Evolutionary conservation across 192 early-diverging fungal genomes (phyloP).

Genomic region (Coemansia sp.): DNA sequence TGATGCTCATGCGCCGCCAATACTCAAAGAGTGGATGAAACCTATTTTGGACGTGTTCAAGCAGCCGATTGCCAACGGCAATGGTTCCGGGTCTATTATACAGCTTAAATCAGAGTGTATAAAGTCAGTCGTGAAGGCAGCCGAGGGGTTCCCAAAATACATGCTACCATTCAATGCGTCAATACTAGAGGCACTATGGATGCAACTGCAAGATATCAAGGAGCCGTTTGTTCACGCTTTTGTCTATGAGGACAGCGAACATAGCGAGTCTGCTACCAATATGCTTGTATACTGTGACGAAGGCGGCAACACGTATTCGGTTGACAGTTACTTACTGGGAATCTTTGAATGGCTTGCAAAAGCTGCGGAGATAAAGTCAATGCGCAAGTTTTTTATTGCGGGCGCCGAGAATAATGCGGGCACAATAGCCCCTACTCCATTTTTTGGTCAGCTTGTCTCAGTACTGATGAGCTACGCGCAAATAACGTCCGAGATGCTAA

Average conservation of each 20-base stretch:
- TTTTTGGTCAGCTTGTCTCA: conserved; percentile 61
- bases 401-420: conserved; percentile 1
- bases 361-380: conserved; percentile 25
- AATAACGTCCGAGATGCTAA: conserved; percentile 75
- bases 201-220: conserved; percentile 35
- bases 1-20: conserved; percentile 68
- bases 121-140: conserved; percentile 34
- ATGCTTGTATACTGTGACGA: conserved; percentile 38
- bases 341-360: conserved; percentile 51
- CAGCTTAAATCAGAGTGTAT: conserved; percentile 47
- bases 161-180: conserved; percentile 23
- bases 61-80: conserved; percentile 35
- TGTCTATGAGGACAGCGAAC: conserved; percentile 44
- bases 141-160: conserved; percentile 32
- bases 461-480: conserved; percentile 71
- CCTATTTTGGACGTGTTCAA: conserved; percentile 67
- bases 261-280: conserved; percentile 35
- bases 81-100: conserved; percentile 29
- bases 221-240: conserved; percentile 46
- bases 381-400: conserved; percentile 42
- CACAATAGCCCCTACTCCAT: conserved; percentile 28
- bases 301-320: conserved; percentile 30
- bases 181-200: conserved; percentile 41
- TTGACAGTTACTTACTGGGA: conserved; percentile 38
- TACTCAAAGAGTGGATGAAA: conserved; percentile 78